phyloP scores from a whole-genome alignment of 169 alveolate genomes.

The Plasmodium gonderi region DNA sequence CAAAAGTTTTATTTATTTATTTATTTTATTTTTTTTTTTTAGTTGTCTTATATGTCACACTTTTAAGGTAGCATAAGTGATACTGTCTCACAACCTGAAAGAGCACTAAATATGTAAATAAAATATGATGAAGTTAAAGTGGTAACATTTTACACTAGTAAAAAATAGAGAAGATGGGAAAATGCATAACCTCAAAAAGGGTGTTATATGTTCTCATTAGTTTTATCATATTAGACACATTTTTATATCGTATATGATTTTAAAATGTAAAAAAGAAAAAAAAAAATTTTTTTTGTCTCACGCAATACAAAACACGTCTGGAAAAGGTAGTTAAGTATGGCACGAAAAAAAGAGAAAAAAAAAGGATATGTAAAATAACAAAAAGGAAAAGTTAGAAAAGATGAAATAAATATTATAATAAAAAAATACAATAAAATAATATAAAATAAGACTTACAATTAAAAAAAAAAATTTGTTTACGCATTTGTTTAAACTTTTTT shows the following conservation, averaged over 20 bases:
- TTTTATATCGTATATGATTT: background rate
- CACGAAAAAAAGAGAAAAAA: background rate
- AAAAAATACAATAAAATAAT: background rate
- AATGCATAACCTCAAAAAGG: background rate
- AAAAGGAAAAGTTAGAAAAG: background rate
- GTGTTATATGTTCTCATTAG: background rate
- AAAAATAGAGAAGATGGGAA: background rate
- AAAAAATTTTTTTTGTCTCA: background rate
- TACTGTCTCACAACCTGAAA: background rate
- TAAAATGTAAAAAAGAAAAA: background rate
- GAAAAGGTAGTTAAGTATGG: background rate
- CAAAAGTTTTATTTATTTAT: background rate
- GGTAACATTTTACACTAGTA: background rate
- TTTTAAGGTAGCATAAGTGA: background rate
- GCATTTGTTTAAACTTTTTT: background rate
- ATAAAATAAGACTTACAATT: background rate
- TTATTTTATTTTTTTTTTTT: background rate
- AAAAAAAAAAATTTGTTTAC: background rate
- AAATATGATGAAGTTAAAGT: background rate
- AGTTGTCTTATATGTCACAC: conserved; percentile 8
- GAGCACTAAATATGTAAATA: conserved; percentile 14
- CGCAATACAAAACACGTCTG: background rate
- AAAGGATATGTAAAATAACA: background rate
- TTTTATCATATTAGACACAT: background rate
- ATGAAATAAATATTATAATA: background rate